Evolutionary conservation across 2,329 filamentous ascomycete species (phyloP).

Genomic region (Knoxdaviesia capensis): DNA sequence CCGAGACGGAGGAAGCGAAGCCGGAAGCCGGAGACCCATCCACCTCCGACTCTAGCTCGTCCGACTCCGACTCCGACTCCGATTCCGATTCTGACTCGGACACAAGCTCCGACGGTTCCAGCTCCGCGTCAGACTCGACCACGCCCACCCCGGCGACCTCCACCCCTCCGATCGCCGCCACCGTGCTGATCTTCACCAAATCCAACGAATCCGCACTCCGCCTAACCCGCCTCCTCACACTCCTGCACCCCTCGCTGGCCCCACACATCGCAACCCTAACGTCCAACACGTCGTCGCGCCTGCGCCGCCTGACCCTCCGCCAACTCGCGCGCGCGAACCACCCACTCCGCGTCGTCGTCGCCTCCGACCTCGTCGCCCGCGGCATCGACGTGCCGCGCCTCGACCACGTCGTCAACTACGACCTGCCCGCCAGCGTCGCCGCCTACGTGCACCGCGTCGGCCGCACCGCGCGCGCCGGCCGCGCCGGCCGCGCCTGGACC

Average conservation of each 20-base stretch:
- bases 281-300: constrained; percentile 55
- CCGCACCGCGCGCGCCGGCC: constrained; percentile 68
- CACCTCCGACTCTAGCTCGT: constrained; percentile 11
- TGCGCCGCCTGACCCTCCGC: constrained; percentile 44
- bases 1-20: no score
- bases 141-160: constrained; percentile 6
- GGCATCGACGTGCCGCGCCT: constrained; percentile 69
- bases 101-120: constrained; percentile 15
- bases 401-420: constrained; percentile 83
- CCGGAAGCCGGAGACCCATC: constrained; percentile 2
- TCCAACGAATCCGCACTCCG: constrained; percentile 79
- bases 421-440: constrained; percentile 61
- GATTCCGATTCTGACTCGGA: constrained; percentile 10
- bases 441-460: constrained; percentile 86
- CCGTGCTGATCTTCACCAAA: constrained; percentile 68
- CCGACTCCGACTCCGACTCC: constrained; percentile 10
- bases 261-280: constrained; percentile 48
- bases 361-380: constrained; percentile 81
- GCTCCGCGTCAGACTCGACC: constrained; percentile 13
- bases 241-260: constrained; percentile 40
- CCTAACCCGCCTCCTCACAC: constrained; percentile 55
- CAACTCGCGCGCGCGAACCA: constrained; percentile 48
- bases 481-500: constrained; percentile 63
- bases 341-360: constrained; percentile 56
- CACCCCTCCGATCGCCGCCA: constrained; percentile 7